Evolutionary conservation across 306 rosid genomes (phyloP), one percentile per base, ranked within the genome.

Genomic region (Dalbergia cochinchinensis): DNA sequence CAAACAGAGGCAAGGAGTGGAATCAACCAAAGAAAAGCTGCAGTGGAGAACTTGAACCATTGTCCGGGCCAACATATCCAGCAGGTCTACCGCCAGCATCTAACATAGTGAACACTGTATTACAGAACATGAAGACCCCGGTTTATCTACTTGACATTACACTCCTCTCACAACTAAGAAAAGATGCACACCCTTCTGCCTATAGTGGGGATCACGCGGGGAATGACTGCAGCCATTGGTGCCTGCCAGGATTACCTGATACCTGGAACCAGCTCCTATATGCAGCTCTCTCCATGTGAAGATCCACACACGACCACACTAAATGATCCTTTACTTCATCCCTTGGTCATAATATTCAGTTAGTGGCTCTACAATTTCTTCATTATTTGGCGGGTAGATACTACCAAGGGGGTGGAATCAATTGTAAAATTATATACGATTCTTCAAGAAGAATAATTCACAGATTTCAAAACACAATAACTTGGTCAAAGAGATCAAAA

Each of bases 221-320:
- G 87, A 95, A 86, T 3, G 99, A 95, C 51, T 95, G 99, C 78
- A 95, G 98, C 86, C 99, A 95, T 19, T 95, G 99, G 99, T 95
- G 99, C 79, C 85, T 95, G 13, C 99, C 99, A 6, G 99, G 99
- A 12, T 78, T 92, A 73, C 99, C 99, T 11, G 99, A 95, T 80
- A 90, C 97, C 7, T 95, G 99, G 99, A 95, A 95, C 86, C 98
- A 91, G 69, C 98, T 95, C 74, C 78, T 93, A 11, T 91, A 90
- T 59, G 94, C 99, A 15, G 88, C 92, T 20, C 96, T 95, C 44
- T 64, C 75, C 58, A 82, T 76, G 84, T 87, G 86, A 88, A 50
- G 45, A 42, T 51, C 70, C 47, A 47, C 10, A 47, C 5, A 47
- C 53, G 3, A 54, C 7, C 8, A 18, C 5, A 53, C 62, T 31